A percentile compares a stretch with the other conserved stretches of the same genome.
These are phyloP conservation scores for Podospora bellae-mahoneyi DNA, from an alignment of 495 filamentous ascomycete species.

Conservation along the genomic window DNA sequence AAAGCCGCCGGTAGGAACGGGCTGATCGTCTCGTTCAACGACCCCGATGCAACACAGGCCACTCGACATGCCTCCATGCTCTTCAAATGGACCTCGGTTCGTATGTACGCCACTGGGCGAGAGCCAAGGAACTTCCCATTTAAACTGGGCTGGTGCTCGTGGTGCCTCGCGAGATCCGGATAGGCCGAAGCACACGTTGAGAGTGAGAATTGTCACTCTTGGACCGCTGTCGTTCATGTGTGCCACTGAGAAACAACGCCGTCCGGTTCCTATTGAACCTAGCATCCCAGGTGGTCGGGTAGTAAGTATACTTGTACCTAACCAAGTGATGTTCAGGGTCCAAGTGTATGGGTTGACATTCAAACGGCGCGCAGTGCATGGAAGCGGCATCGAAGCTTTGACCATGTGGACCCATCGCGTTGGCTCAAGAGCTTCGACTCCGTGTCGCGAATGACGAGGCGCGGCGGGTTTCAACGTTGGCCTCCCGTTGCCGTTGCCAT, in stretches of 20 bases:
- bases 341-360: neutral
- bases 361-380: neutral
- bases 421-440: neutral
- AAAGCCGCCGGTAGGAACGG: neutral
- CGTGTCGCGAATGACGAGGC: neutral
- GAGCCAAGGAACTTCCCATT: neutral
- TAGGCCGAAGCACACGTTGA: neutral
- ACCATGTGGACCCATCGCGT: neutral
- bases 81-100: conserved; percentile 1
- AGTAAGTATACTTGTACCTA: too few relatives aligned
- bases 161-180: neutral
- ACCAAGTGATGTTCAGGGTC: neutral
- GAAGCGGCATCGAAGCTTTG: neutral
- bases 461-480: neutral
- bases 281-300: too few relatives aligned
- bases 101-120: neutral
- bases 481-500: neutral
- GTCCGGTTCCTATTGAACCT: too few relatives aligned
- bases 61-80: neutral
- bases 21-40: neutral
- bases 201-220: neutral
- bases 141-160: neutral
- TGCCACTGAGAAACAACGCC: neutral
- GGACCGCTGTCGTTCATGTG: neutral
- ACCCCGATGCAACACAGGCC: neutral